phyloP scores from a whole-genome alignment of 805 yeast genomes.

The Yarrowia osloensis region DNA sequence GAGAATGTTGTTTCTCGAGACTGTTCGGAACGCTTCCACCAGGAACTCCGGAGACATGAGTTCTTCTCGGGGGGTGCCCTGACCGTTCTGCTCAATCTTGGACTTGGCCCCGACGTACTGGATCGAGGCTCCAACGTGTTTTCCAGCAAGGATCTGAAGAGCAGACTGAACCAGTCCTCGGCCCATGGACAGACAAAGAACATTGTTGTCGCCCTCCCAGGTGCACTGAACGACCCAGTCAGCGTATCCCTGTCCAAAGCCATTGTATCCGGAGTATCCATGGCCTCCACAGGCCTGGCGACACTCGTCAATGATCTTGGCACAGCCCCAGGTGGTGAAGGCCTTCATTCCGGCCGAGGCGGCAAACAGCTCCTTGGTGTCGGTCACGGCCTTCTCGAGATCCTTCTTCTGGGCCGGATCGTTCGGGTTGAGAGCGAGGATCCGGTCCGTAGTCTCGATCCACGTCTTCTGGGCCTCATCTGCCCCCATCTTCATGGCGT shows the following conservation, averaged over 20 bases:
- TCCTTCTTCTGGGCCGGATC: conserved; percentile 50
- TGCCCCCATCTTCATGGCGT: conserved; percentile 73
- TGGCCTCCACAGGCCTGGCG: conserved; percentile 96
- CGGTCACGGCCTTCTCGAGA: conserved; percentile 52
- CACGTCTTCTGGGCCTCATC: conserved; percentile 58
- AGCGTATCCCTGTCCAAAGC: conserved; percentile 80
- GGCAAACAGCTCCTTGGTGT: conserved; percentile 75
- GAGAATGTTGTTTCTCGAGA: conserved; percentile 41
- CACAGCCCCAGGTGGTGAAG: conserved; percentile 82
- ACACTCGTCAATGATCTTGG: conserved; percentile 78
- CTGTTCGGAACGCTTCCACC: conserved; percentile 45
- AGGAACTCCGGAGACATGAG: conserved; percentile 38
- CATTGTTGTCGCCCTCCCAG: conserved; percentile 97
- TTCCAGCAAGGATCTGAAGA: conserved; percentile 46
- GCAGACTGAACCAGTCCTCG: conserved; percentile 65
- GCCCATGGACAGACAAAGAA: conserved; percentile 80
- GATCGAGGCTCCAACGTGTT: conserved; percentile 50
- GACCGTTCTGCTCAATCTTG: conserved; percentile 29
- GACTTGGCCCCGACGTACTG: conserved; percentile 43
- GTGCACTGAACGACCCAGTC: conserved; percentile 98
- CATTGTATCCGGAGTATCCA: conserved; percentile 88
- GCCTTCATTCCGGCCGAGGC: conserved; percentile 87
- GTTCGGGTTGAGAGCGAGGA: conserved; percentile 50
- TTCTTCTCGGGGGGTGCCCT: conserved; percentile 30
- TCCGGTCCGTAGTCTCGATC: conserved; percentile 40